Evolutionary conservation across 176 grass and related monocot genomes (phyloP).

Genomic region (Rhynchospora tenuis): DNA sequence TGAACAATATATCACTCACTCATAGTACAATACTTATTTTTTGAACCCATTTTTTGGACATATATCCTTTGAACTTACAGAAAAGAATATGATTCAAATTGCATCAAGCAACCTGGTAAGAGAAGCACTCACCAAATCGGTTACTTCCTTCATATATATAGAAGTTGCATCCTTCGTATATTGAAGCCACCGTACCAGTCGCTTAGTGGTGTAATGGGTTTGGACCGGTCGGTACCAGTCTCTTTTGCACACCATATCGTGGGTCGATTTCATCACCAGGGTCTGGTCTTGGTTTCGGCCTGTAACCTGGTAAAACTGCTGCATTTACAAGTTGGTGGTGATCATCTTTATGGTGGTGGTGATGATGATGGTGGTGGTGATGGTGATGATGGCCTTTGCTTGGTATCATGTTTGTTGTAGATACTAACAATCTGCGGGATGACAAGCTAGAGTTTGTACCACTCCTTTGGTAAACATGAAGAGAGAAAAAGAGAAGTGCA

Average conservation of each 20-base stretch:
- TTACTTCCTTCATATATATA: neutral
- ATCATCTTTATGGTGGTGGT: neutral
- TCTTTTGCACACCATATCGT: conserved; percentile 57
- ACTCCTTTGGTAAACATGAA: conserved; percentile 21
- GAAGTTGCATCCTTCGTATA: neutral
- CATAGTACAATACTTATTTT: conserved; percentile 13
- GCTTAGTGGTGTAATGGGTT: conserved; percentile 77
- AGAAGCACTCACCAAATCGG: conserved; percentile 19
- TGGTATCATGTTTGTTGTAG: conserved; percentile 16
- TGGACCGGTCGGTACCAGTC: conserved; percentile 58
- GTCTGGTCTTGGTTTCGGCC: conserved; percentile 2
- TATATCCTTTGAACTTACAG: conserved; percentile 20
- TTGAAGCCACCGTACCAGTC: neutral
- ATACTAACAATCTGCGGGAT: conserved; percentile 36
- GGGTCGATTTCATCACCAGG: conserved; percentile 40
- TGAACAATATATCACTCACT: conserved; percentile 16
- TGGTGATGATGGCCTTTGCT: neutral
- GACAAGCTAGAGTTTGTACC: neutral
- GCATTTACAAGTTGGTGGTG: conserved; percentile 16
- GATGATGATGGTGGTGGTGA: conserved; percentile 2
- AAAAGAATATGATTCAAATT: conserved; percentile 24
- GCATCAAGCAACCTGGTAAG: conserved; percentile 7
- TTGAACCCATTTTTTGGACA: neutral
- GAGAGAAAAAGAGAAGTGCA: conserved; percentile 48
- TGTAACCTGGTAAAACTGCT: conserved; percentile 17